Percentiles rank a stretch among this genome's conserved stretches.
Evolutionary conservation across 305 asterid genomes (phyloP).

Genomic region (Petunia hybrid): DNA sequence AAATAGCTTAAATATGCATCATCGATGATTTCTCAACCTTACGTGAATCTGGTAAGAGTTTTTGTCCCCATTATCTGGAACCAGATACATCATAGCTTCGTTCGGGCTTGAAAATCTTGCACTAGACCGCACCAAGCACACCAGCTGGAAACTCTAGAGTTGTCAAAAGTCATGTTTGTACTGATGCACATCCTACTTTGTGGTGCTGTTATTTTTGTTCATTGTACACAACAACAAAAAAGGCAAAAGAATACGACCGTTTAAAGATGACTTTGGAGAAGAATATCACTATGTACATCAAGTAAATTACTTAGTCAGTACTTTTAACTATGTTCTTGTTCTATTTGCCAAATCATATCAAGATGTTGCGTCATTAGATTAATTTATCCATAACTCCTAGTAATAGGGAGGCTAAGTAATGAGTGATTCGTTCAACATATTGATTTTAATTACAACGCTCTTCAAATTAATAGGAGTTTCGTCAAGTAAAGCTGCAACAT

Average conservation of each 20-base stretch:
- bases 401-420: background rate
- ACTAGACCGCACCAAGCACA: background rate
- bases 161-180: too few relatives aligned
- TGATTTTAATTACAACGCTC: background rate
- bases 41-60: too few relatives aligned
- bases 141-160: background rate
- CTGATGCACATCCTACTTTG: background rate
- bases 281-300: too few relatives aligned
- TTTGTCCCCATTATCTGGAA: background rate
- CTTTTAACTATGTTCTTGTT: background rate
- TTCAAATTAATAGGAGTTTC: slow-evolving; percentile 56
- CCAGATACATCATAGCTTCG: background rate
- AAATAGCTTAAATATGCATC: background rate
- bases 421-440: background rate
- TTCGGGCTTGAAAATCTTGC: background rate
- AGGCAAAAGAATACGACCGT: too few relatives aligned
- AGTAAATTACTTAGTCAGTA: too few relatives aligned
- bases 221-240: background rate
- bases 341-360: background rate
- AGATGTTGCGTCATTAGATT: background rate
- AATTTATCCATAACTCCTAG: background rate
- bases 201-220: background rate
- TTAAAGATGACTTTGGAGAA: too few relatives aligned
- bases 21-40: background rate
- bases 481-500: slow-evolving; percentile 78